Percentiles rank a stretch among this genome's conserved stretches.
Conservation (phyloP, 1,139 yeast species). For the Zygosaccharomyces pseudobailii region DNA sequence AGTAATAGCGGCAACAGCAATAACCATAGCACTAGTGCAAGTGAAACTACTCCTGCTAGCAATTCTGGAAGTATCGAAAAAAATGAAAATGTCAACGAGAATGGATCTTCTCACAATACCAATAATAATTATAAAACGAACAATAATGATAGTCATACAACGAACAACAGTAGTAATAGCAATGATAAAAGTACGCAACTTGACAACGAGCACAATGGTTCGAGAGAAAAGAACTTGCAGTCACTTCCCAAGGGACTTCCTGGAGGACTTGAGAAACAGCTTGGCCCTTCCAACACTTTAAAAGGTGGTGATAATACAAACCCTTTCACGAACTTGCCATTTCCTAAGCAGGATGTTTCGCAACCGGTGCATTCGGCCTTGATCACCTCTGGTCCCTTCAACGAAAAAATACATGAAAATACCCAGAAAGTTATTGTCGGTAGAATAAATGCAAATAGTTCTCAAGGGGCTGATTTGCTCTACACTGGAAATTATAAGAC, state of each 20-base stretch:
- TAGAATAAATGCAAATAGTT: conserved; percentile 9
- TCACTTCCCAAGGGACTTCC: not conserved
- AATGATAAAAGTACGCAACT: not conserved
- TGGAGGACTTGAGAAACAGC: not conserved
- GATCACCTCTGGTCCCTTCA: conserved; percentile 24
- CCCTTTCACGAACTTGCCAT: not conserved
- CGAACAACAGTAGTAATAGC: not conserved
- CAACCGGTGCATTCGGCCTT: conserved; percentile 21
- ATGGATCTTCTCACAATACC: not conserved
- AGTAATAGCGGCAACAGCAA: conserved; percentile 5
- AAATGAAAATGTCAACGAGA: conserved; percentile 2
- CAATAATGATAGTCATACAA: not conserved
- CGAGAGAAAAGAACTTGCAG: not conserved
- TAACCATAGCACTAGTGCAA: conserved; percentile 3
- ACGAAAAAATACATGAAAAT: conserved; percentile 29
- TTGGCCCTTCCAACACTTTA: not conserved
- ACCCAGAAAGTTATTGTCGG: conserved; percentile 29
- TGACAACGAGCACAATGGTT: not conserved
- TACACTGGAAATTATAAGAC: conserved; percentile 2
- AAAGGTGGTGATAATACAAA: not conserved
- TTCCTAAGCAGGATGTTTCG: not conserved
- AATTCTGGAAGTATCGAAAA: not conserved
- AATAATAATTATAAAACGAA: conserved; percentile 4
- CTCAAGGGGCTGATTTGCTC: not conserved
- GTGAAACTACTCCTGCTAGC: not conserved